Base-by-base conservation (phyloP, 805 yeast genomes). In the Millerozyma miso region DNA sequence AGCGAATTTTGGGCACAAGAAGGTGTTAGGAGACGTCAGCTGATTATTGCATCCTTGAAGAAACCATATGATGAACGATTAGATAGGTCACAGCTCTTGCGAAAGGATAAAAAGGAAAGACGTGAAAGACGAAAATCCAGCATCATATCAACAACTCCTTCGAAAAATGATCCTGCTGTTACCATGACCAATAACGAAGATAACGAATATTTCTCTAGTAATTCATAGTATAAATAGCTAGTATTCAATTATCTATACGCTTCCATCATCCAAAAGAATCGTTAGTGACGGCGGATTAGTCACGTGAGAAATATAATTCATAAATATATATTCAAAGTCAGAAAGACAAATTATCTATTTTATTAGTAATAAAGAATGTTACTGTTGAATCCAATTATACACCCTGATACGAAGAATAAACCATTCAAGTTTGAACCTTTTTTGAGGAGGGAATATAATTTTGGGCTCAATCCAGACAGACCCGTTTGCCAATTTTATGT, bases 1-100 rank as follows among this genome's bases (percentile, higher is more conserved):
- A 87, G 86, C 51, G 97, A 90, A 59, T 93, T 89, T 58, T 93
- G 98, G 97, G 79, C 81, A 17, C 75, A 84, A 52, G 96, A 89
- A 59, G 86, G 88, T 1, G 77, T 80, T 2, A 73, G 88, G 50
- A 68, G 89, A 48, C 52, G 76, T 16, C 60, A 64, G 26, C 55
- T 55, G 31, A 50, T 69, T 50, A 49, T 70, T 47, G 59, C 61
- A 26, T 70, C 69, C 41, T 47, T 50, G 2, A 52, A 51, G 18
- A 49, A 50, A 49, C 13, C 40, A 34, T 37, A 17, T 26, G 44
- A 38, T 23, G 48, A 38, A 37, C 43, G 45, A 3, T 45, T 51
- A 19, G 58, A 63, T 40, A 58, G 61, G 38, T 56, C 52, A 10
- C 56, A 58, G 31, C 44, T 66, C 16, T 48, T 67, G 39, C 67